phyloP scores from a whole-genome alignment of 2,329 filamentous ascomycete species.

The Davidsoniella neocaledoniae region DNA sequence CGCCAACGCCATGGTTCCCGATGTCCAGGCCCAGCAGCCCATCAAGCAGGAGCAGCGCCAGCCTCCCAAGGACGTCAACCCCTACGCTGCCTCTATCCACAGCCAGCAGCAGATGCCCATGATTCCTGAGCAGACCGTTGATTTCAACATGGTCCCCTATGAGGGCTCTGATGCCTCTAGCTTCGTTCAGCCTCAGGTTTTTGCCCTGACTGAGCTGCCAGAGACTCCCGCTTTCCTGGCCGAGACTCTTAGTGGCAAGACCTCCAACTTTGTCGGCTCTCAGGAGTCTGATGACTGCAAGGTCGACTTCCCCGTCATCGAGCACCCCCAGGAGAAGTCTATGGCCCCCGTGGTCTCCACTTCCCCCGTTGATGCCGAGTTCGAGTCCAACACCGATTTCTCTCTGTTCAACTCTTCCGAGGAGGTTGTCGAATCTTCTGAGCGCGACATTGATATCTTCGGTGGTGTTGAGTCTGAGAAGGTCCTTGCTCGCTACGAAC shows the following conservation, averaged over 20 bases:
- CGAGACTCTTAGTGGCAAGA: conserved; percentile 55
- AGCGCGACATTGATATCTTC: conserved; percentile 31
- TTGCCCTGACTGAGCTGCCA: conserved; percentile 54
- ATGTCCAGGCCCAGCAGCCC: conserved; percentile 22
- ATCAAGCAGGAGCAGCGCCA: conserved; percentile 29
- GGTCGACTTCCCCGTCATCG: conserved; percentile 37
- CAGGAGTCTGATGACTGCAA: conserved; percentile 34
- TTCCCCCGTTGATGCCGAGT: conserved; percentile 31
- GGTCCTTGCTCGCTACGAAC: conserved; percentile 41
- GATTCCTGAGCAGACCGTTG: conserved; percentile 62
- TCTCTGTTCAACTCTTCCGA: conserved; percentile 38
- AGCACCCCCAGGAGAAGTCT: conserved; percentile 27
- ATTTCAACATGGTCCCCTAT: conserved; percentile 55
- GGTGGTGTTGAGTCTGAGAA: conserved; percentile 47
- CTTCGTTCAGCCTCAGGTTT: conserved; percentile 52
- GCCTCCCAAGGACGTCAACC: conserved; percentile 49
- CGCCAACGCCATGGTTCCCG: conserved; percentile 20
- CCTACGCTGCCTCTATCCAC: conserved; percentile 38
- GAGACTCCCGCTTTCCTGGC: conserved; percentile 45
- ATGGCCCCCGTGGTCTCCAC: conserved; percentile 19
- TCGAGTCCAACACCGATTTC: conserved; percentile 46
- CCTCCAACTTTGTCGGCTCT: conserved; percentile 33
- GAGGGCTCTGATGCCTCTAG: conserved; percentile 26
- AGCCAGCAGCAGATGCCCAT: conserved; percentile 56
- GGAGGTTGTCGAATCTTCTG: conserved; percentile 19